Base-by-base conservation (phyloP, 2,329 filamentous ascomycete species). In the Epichloe festucae region DNA sequence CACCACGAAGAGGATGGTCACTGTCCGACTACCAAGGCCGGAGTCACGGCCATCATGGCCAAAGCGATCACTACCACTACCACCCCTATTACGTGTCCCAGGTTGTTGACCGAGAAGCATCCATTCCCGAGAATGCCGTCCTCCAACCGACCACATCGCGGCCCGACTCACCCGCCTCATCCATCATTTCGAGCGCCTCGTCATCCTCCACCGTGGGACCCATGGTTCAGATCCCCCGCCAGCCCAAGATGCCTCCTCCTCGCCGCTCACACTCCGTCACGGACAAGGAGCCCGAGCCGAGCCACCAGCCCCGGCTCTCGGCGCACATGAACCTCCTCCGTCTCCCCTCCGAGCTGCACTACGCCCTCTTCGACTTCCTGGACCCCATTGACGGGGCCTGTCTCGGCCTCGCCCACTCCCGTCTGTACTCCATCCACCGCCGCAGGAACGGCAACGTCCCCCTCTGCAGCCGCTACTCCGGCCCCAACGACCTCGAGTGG, bases 341-440 rank as follows among this genome's bases (percentile, higher is more conserved):
- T 49, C 70, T 84, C 2, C 79, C 80, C 14, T 64, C 73, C 0
- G 80, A 84, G 64, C 67, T 84, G 11, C 79, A 82, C 63, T 80
- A 75, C 55, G 67, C 72, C 54, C 71, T 84, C 55, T 79, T 82
- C 59, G 78, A 81, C 62, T 75, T 77, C 56, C 74, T 84, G 53
- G 80, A 84, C 65, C 77, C 77, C 47, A 81, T 84, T 55, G 80
- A 84, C 65, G 77, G 78, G 59, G 77, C 76, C 40, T 82, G 79
- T 60, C 68, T 84, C 40, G 80, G 78, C 14, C 71, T 84, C 49
- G 74, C 78, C 39, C 78, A 73, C 67, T 71, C 70, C 43, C 71
- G 75, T 61, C 73, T 81, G 56, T 83, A 84, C 63, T 66, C 70
- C 36, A 77, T 83, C 58, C 78, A 81, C 64, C 70, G 72, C 27